phyloP scores from a whole-genome alignment of 2,329 filamentous ascomycete genomes.

The Incumbomyces lentus region DNA sequence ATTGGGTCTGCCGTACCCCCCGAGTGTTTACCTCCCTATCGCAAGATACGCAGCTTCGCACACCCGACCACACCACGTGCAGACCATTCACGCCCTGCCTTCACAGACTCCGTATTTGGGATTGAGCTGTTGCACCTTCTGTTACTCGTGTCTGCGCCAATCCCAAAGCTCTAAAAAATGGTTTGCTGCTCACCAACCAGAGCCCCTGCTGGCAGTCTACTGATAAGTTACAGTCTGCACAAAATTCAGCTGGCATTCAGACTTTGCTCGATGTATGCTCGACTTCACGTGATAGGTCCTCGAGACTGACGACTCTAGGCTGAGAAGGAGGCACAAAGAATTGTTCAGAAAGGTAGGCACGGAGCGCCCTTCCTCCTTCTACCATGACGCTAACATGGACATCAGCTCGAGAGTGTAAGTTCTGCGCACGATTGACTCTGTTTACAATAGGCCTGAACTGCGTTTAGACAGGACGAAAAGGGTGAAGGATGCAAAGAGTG shows the following conservation, averaged over 20 bases:
- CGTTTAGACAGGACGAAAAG: conserved; percentile 78
- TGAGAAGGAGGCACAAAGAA: conserved; percentile 97
- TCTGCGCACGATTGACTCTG: neutral
- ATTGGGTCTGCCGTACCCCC: too few species aligned
- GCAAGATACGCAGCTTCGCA: too few species aligned
- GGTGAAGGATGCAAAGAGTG: conserved; percentile 89
- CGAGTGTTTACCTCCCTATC: too few species aligned
- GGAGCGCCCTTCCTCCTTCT: neutral
- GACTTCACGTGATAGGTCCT: neutral
- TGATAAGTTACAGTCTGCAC: conserved; percentile 63
- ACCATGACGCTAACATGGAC: too few species aligned
- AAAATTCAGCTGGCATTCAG: conserved; percentile 97
- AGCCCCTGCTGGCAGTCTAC: neutral
- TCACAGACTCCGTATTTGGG: too few species aligned
- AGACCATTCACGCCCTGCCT: too few species aligned
- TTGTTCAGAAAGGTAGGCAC: conserved; percentile 79
- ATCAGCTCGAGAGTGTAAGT: conserved; percentile 74
- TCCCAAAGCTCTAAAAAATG: too few species aligned
- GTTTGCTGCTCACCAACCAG: too few species aligned
- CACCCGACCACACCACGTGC: too few species aligned
- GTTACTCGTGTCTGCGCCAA: too few species aligned
- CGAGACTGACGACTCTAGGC: conserved; percentile 47
- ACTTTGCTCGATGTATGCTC: conserved; percentile 87
- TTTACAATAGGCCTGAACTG: neutral
- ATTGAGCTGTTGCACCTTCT: too few species aligned